A percentile compares a stretch with the other conserved stretches of the same genome.
Evolutionary conservation across 768 basidiomycete species (phyloP).

Genomic region (Rhizopogon sp.): DNA sequence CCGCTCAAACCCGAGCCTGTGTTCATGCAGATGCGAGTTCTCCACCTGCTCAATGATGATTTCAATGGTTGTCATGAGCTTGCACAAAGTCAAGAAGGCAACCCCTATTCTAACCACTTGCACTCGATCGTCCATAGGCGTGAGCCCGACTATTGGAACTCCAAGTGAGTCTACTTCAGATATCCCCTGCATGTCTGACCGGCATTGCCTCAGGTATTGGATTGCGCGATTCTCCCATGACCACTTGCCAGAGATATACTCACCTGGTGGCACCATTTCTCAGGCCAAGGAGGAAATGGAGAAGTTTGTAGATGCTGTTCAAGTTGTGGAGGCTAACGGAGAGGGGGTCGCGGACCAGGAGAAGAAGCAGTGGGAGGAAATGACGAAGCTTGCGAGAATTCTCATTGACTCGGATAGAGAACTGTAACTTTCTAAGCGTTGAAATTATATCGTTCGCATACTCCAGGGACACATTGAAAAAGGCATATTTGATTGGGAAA

Average conservation of each 20-base stretch:
- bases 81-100: conserved; percentile 14
- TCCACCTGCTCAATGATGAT: conserved; percentile 18
- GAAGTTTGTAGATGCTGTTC: conserved; percentile 10
- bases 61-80: conserved; percentile 15
- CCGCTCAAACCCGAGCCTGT: background rate
- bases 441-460: background rate
- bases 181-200: background rate
- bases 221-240: conserved; percentile 11
- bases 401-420: conserved; percentile 5
- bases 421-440: background rate
- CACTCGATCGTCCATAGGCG: conserved; percentile 19
- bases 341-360: conserved; percentile 11
- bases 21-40: background rate
- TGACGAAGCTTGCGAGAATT: conserved; percentile 14
- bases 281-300: conserved; percentile 6
- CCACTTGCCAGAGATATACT: conserved; percentile 14
- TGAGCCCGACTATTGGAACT: conserved; percentile 17
- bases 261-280: conserved; percentile 5
- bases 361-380: conserved; percentile 13
- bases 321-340: conserved; percentile 8
- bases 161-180: conserved; percentile 5
- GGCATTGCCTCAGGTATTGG: conserved; percentile 9
- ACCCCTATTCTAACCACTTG: conserved; percentile 17
- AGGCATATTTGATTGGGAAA: background rate
- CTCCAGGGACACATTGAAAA: background rate